Evolutionary conservation across 345 rosid genomes (phyloP), one percentile per base, ranked within the genome.

Genomic region (Clarkia xantiana): DNA sequence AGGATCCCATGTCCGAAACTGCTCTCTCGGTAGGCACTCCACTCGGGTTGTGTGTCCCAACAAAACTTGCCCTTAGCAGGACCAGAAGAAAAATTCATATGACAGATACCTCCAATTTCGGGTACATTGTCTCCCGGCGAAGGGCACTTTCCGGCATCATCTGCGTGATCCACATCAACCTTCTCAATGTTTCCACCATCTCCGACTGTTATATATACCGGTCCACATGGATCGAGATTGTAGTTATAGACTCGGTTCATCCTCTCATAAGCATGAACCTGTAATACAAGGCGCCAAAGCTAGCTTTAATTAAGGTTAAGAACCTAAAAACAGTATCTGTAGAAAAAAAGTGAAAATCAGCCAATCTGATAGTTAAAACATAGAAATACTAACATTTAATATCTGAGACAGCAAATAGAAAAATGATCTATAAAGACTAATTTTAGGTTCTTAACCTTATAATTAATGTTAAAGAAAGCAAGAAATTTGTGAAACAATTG

Each of bases 191-290:
- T 85, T 40, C 95, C 97, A 38, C 86, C 86, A 62, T 89, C 97
- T 57, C 95, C 97, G 9, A 85, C 77, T 18, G 78, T 78, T 62
- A 85, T 69, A 71, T 85, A 77, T 49, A 82, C 71, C 14, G 88
- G 87, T 12, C 82, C 95, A 49, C 95, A 89, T 22, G 70, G 62
- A 59, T 85, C 84, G 66, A 85, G 40, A 29, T 70, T 75, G 59
- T 89, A 89, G 65, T 89, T 82, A 50, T 78, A 77, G 22, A 89
- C 74, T 58, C 82, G 72, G 54, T 85, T 85, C 73, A 81, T 80
- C 54, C 91, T 60, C 76, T 89, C 91, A 52, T 85, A 89, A n/a
- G 95, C 94, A 63, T 89, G 97, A 40, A 85, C 87, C 97, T 85
- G 47, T 44, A n/a, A 45, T 49, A 51, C n/a, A 11, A 0, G 13